Percentiles rank a stretch among this genome's conserved stretches.
Evolutionary conservation across 306 rosid genomes (phyloP).

Genomic region (Lupinus albus): DNA sequence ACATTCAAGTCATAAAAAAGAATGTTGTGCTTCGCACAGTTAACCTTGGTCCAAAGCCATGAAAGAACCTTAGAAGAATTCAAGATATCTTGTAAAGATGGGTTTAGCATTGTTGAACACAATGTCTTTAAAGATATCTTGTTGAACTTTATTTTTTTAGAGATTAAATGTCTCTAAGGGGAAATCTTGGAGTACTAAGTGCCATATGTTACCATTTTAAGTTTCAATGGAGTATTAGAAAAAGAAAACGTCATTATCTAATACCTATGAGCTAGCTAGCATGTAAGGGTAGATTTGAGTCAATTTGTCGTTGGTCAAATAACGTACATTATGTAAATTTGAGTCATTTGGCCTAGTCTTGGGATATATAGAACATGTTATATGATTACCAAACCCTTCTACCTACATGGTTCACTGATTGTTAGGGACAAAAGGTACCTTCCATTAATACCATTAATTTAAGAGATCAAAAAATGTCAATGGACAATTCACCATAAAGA

Average conservation of each 20-base stretch:
- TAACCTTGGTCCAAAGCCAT: too few species aligned
- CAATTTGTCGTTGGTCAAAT: not conserved
- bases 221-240: not conserved
- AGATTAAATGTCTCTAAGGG: too few species aligned
- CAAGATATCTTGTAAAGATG: too few species aligned
- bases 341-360: not conserved
- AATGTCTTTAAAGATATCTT: too few species aligned
- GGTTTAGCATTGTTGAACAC: too few species aligned
- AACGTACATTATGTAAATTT: not conserved
- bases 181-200: too few species aligned
- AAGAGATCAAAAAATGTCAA: not conserved
- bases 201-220: too few species aligned
- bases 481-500: not conserved
- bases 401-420: not conserved
- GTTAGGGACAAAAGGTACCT: not conserved
- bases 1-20: too few species aligned
- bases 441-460: not conserved
- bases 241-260: conserved; percentile 1
- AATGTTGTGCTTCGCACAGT: too few species aligned
- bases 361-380: not conserved
- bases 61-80: too few species aligned
- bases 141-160: too few species aligned
- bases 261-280: not conserved
- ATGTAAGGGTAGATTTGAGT: not conserved
- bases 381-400: not conserved